Conservation (phyloP, 108 stramenopile species). For the Skeletonema costatum region DNA sequence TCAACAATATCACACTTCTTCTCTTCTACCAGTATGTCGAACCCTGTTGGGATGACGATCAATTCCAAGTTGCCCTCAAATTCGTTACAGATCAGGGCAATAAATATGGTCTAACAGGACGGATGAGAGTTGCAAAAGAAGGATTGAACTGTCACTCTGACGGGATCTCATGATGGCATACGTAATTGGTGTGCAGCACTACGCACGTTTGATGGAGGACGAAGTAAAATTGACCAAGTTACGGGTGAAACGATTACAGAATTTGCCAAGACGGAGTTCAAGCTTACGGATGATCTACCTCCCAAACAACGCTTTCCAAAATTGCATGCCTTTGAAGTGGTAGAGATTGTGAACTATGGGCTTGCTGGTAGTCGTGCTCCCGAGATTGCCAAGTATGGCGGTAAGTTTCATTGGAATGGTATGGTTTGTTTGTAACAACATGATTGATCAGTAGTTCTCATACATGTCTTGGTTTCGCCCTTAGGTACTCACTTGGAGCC, state of each 20-base stretch:
- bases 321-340: slow-evolving; percentile 73
- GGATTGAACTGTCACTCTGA: slow-evolving; percentile 93
- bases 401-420: slow-evolving; percentile 9
- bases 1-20: slow-evolving; percentile 59
- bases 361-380: slow-evolving; percentile 74
- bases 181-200: slow-evolving; percentile 64
- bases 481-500: slow-evolving; percentile 76
- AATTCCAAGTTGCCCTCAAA: slow-evolving; percentile 56
- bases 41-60: slow-evolving; percentile 72
- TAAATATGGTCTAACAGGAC: slow-evolving; percentile 64
- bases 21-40: slow-evolving; percentile 94
- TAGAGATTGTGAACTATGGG: slow-evolving; percentile 89
- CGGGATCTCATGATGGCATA: slow-evolving; percentile 52
- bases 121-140: slow-evolving; percentile 86
- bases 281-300: slow-evolving; percentile 77
- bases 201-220: slow-evolving; percentile 57
- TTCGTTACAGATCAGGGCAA: slow-evolving; percentile 52
- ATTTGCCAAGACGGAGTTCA: slow-evolving; percentile 86
- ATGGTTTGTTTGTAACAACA: neutral
- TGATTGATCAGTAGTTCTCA: neutral
- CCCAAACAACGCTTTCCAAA: slow-evolving; percentile 73
- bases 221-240: slow-evolving; percentile 11
- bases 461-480: neutral
- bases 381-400: slow-evolving; percentile 62
- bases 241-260: slow-evolving; percentile 36